Percentiles rank a stretch among this genome's conserved stretches.
Evolutionary conservation across 2,329 filamentous ascomycete species (phyloP).

Genomic region (Clonostachys byssicola): DNA sequence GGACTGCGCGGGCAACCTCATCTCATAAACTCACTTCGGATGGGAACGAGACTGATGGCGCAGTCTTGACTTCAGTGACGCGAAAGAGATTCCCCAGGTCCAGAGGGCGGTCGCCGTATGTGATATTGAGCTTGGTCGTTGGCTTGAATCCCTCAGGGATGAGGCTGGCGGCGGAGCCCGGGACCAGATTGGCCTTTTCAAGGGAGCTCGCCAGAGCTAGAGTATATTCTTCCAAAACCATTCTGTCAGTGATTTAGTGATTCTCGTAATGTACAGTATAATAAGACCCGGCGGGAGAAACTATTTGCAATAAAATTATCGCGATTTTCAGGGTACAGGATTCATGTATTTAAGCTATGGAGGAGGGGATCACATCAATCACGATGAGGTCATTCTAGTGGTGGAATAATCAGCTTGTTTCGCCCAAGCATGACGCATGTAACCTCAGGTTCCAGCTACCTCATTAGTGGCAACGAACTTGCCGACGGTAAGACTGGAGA

Average conservation of each 20-base stretch:
- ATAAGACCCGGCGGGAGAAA: too few relatives aligned
- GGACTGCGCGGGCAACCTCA: background rate
- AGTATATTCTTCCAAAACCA: slow-evolving; percentile 10
- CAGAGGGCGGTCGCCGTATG: slow-evolving; percentile 23
- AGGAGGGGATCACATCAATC: background rate
- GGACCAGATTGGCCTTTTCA: slow-evolving; percentile 29
- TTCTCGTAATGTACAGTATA: too few relatives aligned
- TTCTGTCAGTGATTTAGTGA: slow-evolving; percentile 1
- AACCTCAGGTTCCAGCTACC: too few relatives aligned
- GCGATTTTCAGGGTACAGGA: background rate
- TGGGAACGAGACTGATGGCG: slow-evolving; percentile 27
- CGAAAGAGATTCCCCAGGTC: slow-evolving; percentile 33
- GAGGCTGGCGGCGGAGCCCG: slow-evolving; percentile 29
- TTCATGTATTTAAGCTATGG: background rate
- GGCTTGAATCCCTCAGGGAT: slow-evolving; percentile 37
- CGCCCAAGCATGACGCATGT: too few relatives aligned
- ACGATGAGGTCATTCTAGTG: background rate
- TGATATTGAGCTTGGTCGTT: slow-evolving; percentile 28
- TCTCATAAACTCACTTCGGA: slow-evolving; percentile 17
- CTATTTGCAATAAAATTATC: background rate
- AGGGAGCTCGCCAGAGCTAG: slow-evolving; percentile 20
- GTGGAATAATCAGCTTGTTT: too few relatives aligned
- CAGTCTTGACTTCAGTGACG: slow-evolving; percentile 25
- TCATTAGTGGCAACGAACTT: too few relatives aligned
- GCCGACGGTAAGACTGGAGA: too few relatives aligned